Conservation (phyloP, 306 rosid species). For the Acacia acuminata region DNA sequence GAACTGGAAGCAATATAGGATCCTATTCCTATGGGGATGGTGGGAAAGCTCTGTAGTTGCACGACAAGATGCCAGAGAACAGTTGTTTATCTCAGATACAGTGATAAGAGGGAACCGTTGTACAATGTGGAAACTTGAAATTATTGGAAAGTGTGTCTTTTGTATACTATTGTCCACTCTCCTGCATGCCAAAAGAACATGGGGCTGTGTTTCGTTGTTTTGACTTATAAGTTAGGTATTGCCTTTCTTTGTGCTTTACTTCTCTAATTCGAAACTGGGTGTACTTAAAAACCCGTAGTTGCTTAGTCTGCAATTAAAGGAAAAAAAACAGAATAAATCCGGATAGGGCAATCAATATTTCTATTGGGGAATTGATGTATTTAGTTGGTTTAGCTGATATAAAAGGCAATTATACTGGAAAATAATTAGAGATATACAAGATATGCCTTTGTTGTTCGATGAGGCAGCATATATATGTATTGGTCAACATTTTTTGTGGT, state of each 20-base stretch:
- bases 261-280: slow-evolving; percentile 19
- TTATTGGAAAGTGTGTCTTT: slow-evolving; percentile 39
- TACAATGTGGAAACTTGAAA: slow-evolving; percentile 55
- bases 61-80: slow-evolving; percentile 44
- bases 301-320: neutral
- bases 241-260: slow-evolving; percentile 21
- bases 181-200: slow-evolving; percentile 19
- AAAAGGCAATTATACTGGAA: neutral
- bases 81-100: slow-evolving; percentile 38
- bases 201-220: slow-evolving; percentile 25
- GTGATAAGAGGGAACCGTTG: slow-evolving; percentile 40
- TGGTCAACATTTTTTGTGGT: neutral
- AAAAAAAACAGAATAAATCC: neutral
- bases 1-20: neutral
- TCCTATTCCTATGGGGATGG: slow-evolving; percentile 11
- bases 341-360: neutral
- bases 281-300: neutral
- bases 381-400: slow-evolving; percentile 3
- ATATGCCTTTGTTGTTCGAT: neutral
- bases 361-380: neutral
- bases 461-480: slow-evolving; percentile 1
- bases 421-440: neutral
- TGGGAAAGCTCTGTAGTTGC: slow-evolving; percentile 29
- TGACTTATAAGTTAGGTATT: slow-evolving; percentile 36
- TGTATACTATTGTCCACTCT: slow-evolving; percentile 11